Evolutionary conservation across 1,284 basidiomycete species (phyloP), one percentile per base, ranked within the genome.

Genomic region (Polyporus tsugae): DNA sequence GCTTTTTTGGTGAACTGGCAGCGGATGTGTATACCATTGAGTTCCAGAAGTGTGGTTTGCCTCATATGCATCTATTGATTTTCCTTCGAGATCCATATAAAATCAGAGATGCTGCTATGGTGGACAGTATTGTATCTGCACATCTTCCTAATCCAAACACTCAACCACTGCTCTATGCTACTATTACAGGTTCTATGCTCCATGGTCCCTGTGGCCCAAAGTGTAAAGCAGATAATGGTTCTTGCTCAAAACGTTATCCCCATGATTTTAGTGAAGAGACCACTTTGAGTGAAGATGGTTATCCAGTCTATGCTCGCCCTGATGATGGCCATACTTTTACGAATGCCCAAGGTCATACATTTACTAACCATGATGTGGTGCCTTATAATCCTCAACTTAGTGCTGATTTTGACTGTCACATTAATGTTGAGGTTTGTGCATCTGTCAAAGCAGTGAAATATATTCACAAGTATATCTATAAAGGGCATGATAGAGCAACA

Each of bases 31-130:
- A 83, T 65, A 80, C 79, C 1, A 84, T 86, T 66, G 84, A 87
- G 69, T 88, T 84, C 64, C 86, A 88, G 69, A 88, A 86, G 66
- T 75, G 81, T 1, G 83, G 85, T 0, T 78, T 86, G 0, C 84
- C 84, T 2, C 85, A 87, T 63, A 80, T 83, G 69, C 86, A 88
- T 66, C 9, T 44, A 11, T 29, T 60, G 0, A 74, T 87, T 1
- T 84, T 83, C 65, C 70, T 86, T 3, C n/a, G 78, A 33, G 60
- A 66, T 2, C 52, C 36, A 57, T 35, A 66, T 36, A 82, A 81
- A 57, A 68, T 85, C 2, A 65, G 65, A 0, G 78, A 74, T 17
- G 75, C 81, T 0, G 74, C 74, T 2, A 78, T 80, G 15, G 75
- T 88, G 49, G 83, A 88, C 68, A 58, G 69, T 0, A 62, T 77